Percentiles rank a stretch among this genome's conserved stretches.
These are phyloP conservation scores for Didymella segeticola DNA, from an alignment of 2,329 filamentous ascomycete species.

Conservation along the genomic window DNA sequence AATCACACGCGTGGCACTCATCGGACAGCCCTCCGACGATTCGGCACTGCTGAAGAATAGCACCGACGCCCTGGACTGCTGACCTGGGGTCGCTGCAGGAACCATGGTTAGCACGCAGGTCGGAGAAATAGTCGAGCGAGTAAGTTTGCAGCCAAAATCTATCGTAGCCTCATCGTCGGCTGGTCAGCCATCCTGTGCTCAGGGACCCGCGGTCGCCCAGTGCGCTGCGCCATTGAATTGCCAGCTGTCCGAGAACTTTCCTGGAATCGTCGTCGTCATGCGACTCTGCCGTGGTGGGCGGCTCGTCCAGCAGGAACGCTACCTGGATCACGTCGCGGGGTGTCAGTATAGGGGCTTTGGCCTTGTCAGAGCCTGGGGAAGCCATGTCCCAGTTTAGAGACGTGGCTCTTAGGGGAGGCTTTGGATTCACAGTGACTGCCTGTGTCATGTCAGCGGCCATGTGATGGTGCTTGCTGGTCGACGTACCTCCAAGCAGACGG, in stretches of 20 bases:
- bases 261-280: slow-evolving; percentile 56
- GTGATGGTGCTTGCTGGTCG: not conserved
- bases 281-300: slow-evolving; percentile 54
- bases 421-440: slow-evolving; percentile 56
- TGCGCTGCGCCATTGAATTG: slow-evolving; percentile 85
- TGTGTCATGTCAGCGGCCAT: slow-evolving; percentile 21
- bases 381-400: slow-evolving; percentile 63
- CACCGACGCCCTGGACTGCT: slow-evolving; percentile 4
- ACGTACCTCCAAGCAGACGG: slow-evolving; percentile 75
- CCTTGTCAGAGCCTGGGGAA: slow-evolving; percentile 35
- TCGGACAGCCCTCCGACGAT: slow-evolving; percentile 3
- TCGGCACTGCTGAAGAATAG: slow-evolving; percentile 1
- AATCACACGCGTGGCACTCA: slow-evolving; percentile 3
- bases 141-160: slow-evolving; percentile 3
- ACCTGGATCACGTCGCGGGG: slow-evolving; percentile 71
- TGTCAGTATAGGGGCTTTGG: slow-evolving; percentile 58
- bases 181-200: slow-evolving; percentile 78
- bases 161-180: slow-evolving; percentile 38
- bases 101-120: slow-evolving; percentile 2
- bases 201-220: slow-evolving; percentile 90
- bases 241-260: slow-evolving; percentile 78
- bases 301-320: slow-evolving; percentile 67
- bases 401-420: slow-evolving; percentile 60
- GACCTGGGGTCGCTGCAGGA: slow-evolving; percentile 7
- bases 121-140: slow-evolving; percentile 3